Base-by-base conservation (phyloP, 1,284 basidiomycete species). In the Apiotrichum sp. region DNA sequence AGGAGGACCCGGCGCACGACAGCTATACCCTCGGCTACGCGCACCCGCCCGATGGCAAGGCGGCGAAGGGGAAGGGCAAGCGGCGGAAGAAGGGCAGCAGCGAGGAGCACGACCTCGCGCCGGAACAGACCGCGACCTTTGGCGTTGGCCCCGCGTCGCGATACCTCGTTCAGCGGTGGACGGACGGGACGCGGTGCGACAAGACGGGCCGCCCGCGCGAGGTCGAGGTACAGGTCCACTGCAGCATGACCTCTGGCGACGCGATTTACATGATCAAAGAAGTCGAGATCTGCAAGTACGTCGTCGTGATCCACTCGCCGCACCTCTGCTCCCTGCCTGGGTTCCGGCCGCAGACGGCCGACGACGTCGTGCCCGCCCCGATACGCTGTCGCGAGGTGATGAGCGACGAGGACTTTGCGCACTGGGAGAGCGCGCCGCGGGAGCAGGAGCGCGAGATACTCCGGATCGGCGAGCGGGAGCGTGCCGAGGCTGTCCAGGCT, bases 221-320 rank as follows among this genome's bases (percentile, higher is more conserved):
- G 76, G 86, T 93, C 51, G 92, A 97, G 80, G 86, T 97, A 38
- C 93, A 97, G 87, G 93, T 93, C 73, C 93, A 97, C 76, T 97
- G 93, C 77, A 89, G 88, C 59, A 89, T 90, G 86, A 87, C 87
- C 53, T 87, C 87, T 76, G 84, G 87, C 41, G 80, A 81, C 65
- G 66, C 72, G 44, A 89, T 96, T 67, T 83, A 89, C 52, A 86
- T 93, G 69, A 85, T 97, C 66, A 91, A 93, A 71, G 93, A 97
- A 78, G 83, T 89, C 22, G 87, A 87, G 69, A 93, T 86, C 34
- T 80, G 93, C 75, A 85, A 87, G 65, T 96, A 97, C 73, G 84
- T 95, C 49, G 80, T 97, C 56, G 87, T 95, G 63, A 86, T 97
- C 57, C 87, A 95, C 73, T 93, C 91, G 1, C 92, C 93, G 35